These are phyloP conservation scores for Elsinoe ampelina DNA, from an alignment of 2,329 filamentous ascomycete species.

Conservation along the genomic window DNA sequence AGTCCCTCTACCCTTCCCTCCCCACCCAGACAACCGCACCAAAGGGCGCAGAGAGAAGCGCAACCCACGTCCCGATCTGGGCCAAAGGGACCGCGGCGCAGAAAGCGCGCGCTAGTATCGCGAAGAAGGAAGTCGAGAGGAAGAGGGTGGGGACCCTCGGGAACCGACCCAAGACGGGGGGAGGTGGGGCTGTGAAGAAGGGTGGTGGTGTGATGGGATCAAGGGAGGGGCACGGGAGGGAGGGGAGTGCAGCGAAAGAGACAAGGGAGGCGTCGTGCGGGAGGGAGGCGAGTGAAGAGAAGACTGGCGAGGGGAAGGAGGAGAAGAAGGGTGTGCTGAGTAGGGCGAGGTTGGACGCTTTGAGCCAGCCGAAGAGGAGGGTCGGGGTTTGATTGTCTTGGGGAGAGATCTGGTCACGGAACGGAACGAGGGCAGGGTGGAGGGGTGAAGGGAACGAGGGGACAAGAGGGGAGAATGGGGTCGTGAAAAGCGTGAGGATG, in stretches of 20 bases:
- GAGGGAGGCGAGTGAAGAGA: conserved; percentile 23
- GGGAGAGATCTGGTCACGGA: not conserved
- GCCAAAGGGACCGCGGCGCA: conserved; percentile 11
- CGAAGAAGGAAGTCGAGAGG: conserved; percentile 7
- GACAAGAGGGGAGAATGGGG: not conserved
- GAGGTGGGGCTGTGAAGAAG: not conserved
- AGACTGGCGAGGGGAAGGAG: conserved; percentile 26
- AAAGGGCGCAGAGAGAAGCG: conserved; percentile 16
- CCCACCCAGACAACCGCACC: conserved; percentile 28
- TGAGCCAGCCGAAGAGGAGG: conserved; percentile 27
- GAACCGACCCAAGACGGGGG: not conserved
- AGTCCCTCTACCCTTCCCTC: conserved; percentile 16
- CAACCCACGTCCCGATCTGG: not conserved
- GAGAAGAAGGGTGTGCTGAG: conserved; percentile 15
- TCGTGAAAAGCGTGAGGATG: too few relatives aligned
- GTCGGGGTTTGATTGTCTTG: conserved; percentile 17
- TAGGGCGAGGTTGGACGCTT: conserved; percentile 13
- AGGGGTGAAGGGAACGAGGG: too few relatives aligned
- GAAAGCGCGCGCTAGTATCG: conserved; percentile 4
- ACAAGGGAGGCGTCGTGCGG: not conserved
- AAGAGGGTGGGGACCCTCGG: not conserved
- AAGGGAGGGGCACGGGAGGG: not conserved
- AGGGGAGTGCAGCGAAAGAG: not conserved
- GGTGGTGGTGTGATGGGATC: not conserved
- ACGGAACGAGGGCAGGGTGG: too few relatives aligned